Evolutionary conservation across 768 basidiomycete genomes (phyloP).

Genomic region (Chalciporus chontae): DNA sequence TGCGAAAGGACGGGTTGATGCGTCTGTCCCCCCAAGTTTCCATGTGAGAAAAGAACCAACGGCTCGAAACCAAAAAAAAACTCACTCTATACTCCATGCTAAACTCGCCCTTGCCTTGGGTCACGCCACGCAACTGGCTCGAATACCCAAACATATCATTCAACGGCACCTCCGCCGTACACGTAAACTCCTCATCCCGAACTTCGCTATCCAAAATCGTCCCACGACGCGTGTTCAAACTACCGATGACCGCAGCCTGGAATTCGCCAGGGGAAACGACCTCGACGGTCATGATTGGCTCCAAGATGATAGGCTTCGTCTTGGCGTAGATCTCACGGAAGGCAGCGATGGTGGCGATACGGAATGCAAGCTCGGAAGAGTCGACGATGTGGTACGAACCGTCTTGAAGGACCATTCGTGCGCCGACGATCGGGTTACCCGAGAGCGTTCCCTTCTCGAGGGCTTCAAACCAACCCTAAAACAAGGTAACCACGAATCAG

Average conservation of each 20-base stretch:
- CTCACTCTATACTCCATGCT: conserved; percentile 76
- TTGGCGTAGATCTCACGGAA: conserved; percentile 86
- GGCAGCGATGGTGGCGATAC: conserved; percentile 84
- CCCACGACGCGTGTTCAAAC: conserved; percentile 87
- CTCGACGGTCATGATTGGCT: conserved; percentile 99
- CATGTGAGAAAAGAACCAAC: too few species aligned
- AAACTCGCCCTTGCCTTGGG: conserved; percentile 95
- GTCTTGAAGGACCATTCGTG: conserved; percentile 84
- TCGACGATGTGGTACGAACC: conserved; percentile 92
- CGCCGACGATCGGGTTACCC: conserved; percentile 84
- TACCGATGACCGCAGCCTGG: conserved; percentile 93
- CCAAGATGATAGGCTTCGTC: conserved; percentile 78
- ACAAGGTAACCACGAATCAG: neutral
- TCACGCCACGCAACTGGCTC: conserved; percentile 85
- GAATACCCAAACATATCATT: conserved; percentile 99
- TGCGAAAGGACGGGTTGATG: conserved; percentile 50
- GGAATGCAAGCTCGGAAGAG: conserved; percentile 95
- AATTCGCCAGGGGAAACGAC: conserved; percentile 95
- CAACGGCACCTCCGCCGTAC: conserved; percentile 85
- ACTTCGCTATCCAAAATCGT: conserved; percentile 96
- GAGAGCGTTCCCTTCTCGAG: conserved; percentile 86
- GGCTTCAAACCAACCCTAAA: conserved; percentile 91
- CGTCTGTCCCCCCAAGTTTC: conserved; percentile 38
- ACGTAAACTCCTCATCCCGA: conserved; percentile 94
- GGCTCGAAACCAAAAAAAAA: conserved; percentile 2